These are phyloP conservation scores for Phialemoniopsis sp. DNA, from an alignment of 2,329 filamentous ascomycete genomes.

Conservation along the genomic window DNA sequence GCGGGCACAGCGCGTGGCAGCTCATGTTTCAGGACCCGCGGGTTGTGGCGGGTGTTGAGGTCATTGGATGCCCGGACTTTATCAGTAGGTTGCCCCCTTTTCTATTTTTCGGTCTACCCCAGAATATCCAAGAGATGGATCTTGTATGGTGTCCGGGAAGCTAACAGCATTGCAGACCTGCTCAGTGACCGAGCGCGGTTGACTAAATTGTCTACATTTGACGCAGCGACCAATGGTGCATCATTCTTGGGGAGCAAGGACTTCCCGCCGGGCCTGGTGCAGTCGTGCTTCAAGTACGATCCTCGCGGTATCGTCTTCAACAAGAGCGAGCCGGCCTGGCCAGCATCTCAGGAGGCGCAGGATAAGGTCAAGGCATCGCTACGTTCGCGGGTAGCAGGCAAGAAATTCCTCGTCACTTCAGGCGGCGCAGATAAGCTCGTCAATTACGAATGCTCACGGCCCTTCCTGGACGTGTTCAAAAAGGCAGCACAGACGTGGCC, in stretches of 20 bases:
- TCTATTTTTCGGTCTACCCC: background rate
- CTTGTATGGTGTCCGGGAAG: background rate
- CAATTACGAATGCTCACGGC: slow-evolving; percentile 56
- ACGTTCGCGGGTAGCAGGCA: slow-evolving; percentile 49
- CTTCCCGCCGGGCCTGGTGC: slow-evolving; percentile 68
- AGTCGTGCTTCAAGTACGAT: slow-evolving; percentile 62
- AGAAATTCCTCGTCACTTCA: slow-evolving; percentile 61
- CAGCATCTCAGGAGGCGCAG: slow-evolving; percentile 18
- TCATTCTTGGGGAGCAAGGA: slow-evolving; percentile 72
- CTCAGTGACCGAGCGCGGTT: slow-evolving; percentile 75
- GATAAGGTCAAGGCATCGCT: slow-evolving; percentile 38
- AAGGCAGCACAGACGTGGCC: slow-evolving; percentile 48
- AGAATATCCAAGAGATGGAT: no score
- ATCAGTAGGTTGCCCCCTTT: slow-evolving; percentile 45
- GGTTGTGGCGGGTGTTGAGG: slow-evolving; percentile 70
- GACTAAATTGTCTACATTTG: slow-evolving; percentile 62
- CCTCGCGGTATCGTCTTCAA: slow-evolving; percentile 72
- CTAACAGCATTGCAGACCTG: slow-evolving; percentile 33
- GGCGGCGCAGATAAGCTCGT: slow-evolving; percentile 69
- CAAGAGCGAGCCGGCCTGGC: slow-evolving; percentile 26
- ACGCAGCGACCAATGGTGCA: slow-evolving; percentile 50
- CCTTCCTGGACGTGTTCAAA: slow-evolving; percentile 60
- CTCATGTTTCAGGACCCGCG: slow-evolving; percentile 73
- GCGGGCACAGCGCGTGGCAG: slow-evolving; percentile 87
- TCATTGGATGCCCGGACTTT: slow-evolving; percentile 91